phyloP scores from a whole-genome alignment of 805 yeast genomes.

The Suhomyces vadensis region DNA sequence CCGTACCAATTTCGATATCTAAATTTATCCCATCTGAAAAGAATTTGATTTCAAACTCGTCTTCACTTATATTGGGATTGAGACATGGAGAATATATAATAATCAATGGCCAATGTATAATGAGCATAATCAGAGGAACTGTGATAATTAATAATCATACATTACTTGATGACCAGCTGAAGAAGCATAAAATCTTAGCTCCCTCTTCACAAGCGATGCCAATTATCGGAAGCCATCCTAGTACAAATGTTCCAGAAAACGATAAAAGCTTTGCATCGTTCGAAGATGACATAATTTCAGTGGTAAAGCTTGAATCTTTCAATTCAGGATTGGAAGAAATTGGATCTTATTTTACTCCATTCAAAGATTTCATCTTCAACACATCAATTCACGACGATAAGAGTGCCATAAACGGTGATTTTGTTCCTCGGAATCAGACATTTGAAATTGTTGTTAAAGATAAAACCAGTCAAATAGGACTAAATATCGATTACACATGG shows the following conservation, averaged over 20 bases:
- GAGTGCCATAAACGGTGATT: conserved; percentile 14
- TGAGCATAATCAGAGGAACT: conserved; percentile 50
- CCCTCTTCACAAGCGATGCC: conserved; percentile 44
- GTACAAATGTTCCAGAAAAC: conserved; percentile 24
- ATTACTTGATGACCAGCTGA: conserved; percentile 25
- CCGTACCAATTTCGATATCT: conserved; percentile 20
- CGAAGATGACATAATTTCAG: conserved; percentile 20
- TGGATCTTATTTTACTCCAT: conserved; percentile 44
- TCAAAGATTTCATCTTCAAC: conserved; percentile 42
- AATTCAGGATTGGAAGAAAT: conserved; percentile 48
- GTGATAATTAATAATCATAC: conserved; percentile 41
- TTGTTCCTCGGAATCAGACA: conserved; percentile 31
- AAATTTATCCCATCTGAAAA: conserved; percentile 39
- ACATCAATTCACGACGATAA: conserved; percentile 4
- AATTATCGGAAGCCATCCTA: conserved; percentile 22
- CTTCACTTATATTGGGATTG: conserved; percentile 43
- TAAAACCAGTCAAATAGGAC: conserved; percentile 21
- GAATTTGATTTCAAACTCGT: conserved; percentile 35
- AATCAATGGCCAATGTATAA: conserved; percentile 47
- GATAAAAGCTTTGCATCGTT: not conserved
- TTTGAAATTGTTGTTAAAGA: conserved; percentile 38
- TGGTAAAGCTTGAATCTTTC: conserved; percentile 37
- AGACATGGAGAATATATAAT: conserved; percentile 43
- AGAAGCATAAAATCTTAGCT: conserved; percentile 24
- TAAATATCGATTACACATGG: conserved; percentile 18